Base-by-base conservation (phyloP, 805 yeast genomes). In the Metschnikowia lunata region DNA sequence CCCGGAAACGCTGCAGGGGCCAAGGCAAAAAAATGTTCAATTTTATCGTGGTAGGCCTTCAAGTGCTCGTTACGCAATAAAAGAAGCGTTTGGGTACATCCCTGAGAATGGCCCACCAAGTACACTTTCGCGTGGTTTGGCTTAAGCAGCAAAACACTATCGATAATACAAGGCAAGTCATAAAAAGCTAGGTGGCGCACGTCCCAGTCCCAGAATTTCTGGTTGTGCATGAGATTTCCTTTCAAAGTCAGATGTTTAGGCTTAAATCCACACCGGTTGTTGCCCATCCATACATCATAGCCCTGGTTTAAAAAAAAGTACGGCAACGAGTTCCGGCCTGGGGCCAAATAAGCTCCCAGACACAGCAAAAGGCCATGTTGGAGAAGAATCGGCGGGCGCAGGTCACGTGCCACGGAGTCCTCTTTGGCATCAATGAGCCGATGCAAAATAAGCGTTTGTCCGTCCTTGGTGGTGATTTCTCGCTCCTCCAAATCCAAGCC, bases 1-100 rank as follows among this genome's bases (percentile, higher is more conserved):
- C 98, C 98, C 0, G 95, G 95, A 59, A 79, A 93, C 2, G 89
- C 82, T 0, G 98, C 98, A 0, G 99, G 98, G 0, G 97, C 86
- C 42, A 91, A 64, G 0, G 91, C 87, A 27, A 87, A 71, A 57
- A 88, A 87, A 42, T 77, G 74, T 43, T 82, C 82, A 14, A 91
- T 62, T 49, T 80, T 82, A 4, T 68, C 64, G 37, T 80, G 79
- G 32, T 79, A 52, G 2, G 57, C 52, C 6, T 40, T 32, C 32
- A 67, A 55, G 14, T 65, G 53, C 6, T 53, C 58, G 49, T 69
- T 68, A 13, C 84, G 75, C 30, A 93, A 67, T 38, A 88, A 78
- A 55, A 85, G 66, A 43, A 88, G 84, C 0, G 85, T 74, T 62
- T 90, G 96, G 0, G 97, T 80, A 1, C 97, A 89, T 0, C 98